Evolutionary conservation across 768 basidiomycete genomes (phyloP), one percentile per base, ranked within the genome.

Genomic region (Suillus subalutaceus): DNA sequence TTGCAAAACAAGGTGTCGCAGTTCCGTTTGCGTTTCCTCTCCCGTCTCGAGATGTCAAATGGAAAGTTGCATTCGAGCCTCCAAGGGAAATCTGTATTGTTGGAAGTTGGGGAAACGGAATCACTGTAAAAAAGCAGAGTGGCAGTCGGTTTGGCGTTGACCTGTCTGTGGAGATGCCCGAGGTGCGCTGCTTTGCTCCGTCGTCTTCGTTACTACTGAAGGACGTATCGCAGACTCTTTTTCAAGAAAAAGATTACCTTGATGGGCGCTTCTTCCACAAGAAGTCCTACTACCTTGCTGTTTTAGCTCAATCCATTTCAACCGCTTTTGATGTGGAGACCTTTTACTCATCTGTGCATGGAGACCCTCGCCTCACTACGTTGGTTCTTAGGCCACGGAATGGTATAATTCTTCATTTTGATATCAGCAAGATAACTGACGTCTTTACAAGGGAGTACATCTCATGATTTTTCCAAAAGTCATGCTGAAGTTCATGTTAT

Each of bases 181-280:
- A 86, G 46, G 94, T 93, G 72, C 70, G 89, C 82, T 23, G 59
- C n/a, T 15, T 62, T 23, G 6, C 46, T 35, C 38, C 41, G 23
- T 16, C 59, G 23, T 26, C n/a, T 35, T 37, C 18, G 63, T 9
- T 12, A 18, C 58, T 63, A 12, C 57, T 62, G 61, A 66, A 65
- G 62, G 63, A 59, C 16, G 18, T 40, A 23, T 16, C 41, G 6
- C 64, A 92, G 91, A 75, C 70, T 57, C 80, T 97, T n/a, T 96
- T 99, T 72, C 94, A 97, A 80, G 94, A 96, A 72, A 99, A 99
- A 74, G 96, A 99, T 73, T 93, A 94, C 69, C 81, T 95, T 65
- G 90, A 96, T 73, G 86, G 89, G 9, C 87, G 97, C 13, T 95
- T 91, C 75, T 96, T 97, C 74, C 91, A 96, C 74, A 99, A 99